These are phyloP conservation scores for Xylaria sp. DNA, from an alignment of 2,329 filamentous ascomycete genomes.

Conservation along the genomic window DNA sequence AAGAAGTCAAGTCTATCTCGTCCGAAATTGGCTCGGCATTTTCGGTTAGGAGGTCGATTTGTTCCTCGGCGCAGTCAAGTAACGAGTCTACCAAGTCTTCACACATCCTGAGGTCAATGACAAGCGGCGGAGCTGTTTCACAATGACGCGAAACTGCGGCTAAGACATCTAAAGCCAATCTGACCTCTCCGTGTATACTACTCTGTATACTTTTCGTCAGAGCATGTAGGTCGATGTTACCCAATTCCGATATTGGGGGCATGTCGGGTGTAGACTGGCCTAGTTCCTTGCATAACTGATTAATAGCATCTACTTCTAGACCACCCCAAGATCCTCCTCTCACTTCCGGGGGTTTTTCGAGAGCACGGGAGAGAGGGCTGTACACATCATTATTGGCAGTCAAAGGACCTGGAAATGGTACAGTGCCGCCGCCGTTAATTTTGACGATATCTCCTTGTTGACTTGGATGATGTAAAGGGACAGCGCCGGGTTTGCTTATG, in stretches of 20 bases:
- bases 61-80: constrained; percentile 89
- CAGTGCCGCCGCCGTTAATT: constrained; percentile 40
- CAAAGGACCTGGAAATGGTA: constrained; percentile 51
- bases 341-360: constrained; percentile 55
- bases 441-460: constrained; percentile 47
- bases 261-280: constrained; percentile 76
- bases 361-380: constrained; percentile 63
- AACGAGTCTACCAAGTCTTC: constrained; percentile 90
- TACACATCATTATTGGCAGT: constrained; percentile 63
- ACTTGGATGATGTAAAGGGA: constrained; percentile 53
- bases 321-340: constrained; percentile 62
- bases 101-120: constrained; percentile 75
- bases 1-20: constrained; percentile 81
- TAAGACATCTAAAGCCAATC: constrained; percentile 86
- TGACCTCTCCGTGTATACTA: constrained; percentile 88
- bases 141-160: constrained; percentile 72
- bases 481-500: constrained; percentile 52
- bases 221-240: constrained; percentile 88
- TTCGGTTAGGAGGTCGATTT: constrained; percentile 85
- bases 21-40: constrained; percentile 87
- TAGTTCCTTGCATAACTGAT: constrained; percentile 73
- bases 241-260: constrained; percentile 80
- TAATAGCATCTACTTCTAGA: constrained; percentile 72
- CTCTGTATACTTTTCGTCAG: constrained; percentile 90
- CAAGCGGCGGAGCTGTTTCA: constrained; percentile 70